phyloP scores from a whole-genome alignment of 2,329 filamentous ascomycete genomes.

The Stagonosporopsis chrysanthemi region DNA sequence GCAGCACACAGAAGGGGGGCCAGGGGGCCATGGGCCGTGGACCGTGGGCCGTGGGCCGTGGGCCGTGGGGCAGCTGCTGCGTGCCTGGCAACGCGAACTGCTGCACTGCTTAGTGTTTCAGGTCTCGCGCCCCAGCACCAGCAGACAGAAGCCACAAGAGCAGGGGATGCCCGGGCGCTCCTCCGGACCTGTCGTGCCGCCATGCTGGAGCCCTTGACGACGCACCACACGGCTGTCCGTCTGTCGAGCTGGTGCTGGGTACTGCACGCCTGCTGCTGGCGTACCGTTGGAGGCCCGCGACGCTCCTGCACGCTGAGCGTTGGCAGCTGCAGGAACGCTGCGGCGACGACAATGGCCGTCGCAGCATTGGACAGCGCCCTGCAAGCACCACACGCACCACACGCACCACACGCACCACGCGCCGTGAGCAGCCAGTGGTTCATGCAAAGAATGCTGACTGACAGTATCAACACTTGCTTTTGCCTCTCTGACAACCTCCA shows the following conservation, averaged over 20 bases:
- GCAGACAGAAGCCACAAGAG: slow-evolving; percentile 7
- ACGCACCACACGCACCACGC: too few species aligned
- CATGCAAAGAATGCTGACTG: background rate
- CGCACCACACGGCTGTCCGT: slow-evolving; percentile 1
- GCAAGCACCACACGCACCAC: background rate
- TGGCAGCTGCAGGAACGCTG: slow-evolving; percentile 11
- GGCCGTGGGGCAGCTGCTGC: background rate
- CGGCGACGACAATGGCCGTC: background rate
- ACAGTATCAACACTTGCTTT: background rate
- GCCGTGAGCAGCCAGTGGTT: background rate
- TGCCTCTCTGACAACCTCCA: background rate
- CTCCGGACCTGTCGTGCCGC: slow-evolving; percentile 7
- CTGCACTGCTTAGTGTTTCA: slow-evolving; percentile 18
- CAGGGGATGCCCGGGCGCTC: slow-evolving; percentile 4
- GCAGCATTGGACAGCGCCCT: background rate
- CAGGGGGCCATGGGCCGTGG: slow-evolving; percentile 9
- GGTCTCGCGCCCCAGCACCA: too few species aligned
- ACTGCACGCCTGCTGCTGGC: slow-evolving; percentile 10
- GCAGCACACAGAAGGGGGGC: too few species aligned
- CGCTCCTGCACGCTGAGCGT: background rate
- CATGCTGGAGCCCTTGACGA: background rate
- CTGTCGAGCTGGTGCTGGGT: background rate
- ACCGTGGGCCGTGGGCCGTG: too few species aligned
- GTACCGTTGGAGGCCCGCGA: slow-evolving; percentile 2
- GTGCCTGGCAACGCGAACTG: slow-evolving; percentile 1